A percentile compares a stretch with the other conserved stretches of the same genome.
phyloP scores from a whole-genome alignment of 768 basidiomycete species.

The Gyrodon lividus region DNA sequence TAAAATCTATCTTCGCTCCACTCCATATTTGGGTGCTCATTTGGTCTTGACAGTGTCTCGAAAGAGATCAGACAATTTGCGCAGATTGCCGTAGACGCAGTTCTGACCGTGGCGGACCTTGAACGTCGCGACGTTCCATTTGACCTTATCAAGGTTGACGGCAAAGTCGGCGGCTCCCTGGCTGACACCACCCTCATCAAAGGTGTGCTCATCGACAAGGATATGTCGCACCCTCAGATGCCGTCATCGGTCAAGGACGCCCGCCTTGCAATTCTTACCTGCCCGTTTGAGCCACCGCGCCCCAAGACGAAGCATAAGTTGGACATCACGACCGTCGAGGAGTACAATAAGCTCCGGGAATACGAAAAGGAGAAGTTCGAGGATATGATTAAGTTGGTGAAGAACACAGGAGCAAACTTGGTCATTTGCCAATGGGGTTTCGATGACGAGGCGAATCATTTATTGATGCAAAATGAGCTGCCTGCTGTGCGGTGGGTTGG shows the following conservation, averaged over 20 bases:
- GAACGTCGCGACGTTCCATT: conserved; percentile 94
- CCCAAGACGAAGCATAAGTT: conserved; percentile 99
- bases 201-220: conserved; percentile 98
- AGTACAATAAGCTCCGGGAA: conserved; percentile 90
- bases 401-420: conserved; percentile 94
- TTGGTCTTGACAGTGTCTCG: conserved; percentile 66
- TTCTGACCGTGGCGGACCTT: conserved; percentile 91
- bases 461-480: conserved; percentile 96
- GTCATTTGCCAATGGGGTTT: conserved; percentile 99
- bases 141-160: conserved; percentile 98
- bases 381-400: conserved; percentile 96
- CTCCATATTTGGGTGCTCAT: conserved; percentile 2
- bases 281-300: conserved; percentile 97
- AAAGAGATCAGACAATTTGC: conserved; percentile 96
- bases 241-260: conserved; percentile 86
- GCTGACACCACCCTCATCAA: conserved; percentile 94
- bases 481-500: conserved; percentile 99
- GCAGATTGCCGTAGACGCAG: conserved; percentile 96
- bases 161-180: conserved; percentile 96
- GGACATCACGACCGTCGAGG: conserved; percentile 94
- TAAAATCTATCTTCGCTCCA: conserved; percentile 30
- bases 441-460: conserved; percentile 98
- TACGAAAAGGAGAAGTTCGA: conserved; percentile 97
- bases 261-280: conserved; percentile 93
- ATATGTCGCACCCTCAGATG: conserved; percentile 99